phyloP scores from a whole-genome alignment of 1,284 basidiomycete species.

The Neolentinus lepideus region DNA sequence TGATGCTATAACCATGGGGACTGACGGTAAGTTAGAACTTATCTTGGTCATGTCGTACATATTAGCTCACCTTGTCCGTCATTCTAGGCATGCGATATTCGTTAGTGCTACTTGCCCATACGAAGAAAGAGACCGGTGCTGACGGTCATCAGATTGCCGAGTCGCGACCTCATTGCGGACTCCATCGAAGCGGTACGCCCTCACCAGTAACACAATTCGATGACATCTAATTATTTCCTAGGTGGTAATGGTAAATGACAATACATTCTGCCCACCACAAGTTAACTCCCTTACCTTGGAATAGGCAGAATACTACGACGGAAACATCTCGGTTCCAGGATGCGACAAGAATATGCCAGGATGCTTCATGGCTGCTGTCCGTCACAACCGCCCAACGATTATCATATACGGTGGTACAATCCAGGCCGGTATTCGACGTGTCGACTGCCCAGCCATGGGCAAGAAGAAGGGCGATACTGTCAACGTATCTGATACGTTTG shows the following conservation, averaged over 20 bases:
- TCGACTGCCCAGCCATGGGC: slow-evolving; percentile 78
- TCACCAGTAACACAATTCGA: not conserved
- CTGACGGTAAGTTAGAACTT: slow-evolving; percentile 46
- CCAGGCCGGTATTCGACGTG: slow-evolving; percentile 62
- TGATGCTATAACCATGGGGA: slow-evolving; percentile 81
- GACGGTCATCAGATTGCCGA: slow-evolving; percentile 56
- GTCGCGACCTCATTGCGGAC: slow-evolving; percentile 87
- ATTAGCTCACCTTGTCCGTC: not conserved
- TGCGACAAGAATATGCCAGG: slow-evolving; percentile 97
- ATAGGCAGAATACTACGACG: slow-evolving; percentile 82
- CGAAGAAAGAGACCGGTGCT: not conserved
- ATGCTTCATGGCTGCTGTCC: slow-evolving; percentile 76
- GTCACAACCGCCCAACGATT: slow-evolving; percentile 82
- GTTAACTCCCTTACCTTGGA: not conserved
- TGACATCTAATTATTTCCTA: slow-evolving; percentile 17
- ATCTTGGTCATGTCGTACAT: slow-evolving; percentile 1
- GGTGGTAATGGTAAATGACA: slow-evolving; percentile 54
- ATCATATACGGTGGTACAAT: slow-evolving; percentile 86
- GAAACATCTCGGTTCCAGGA: slow-evolving; percentile 76
- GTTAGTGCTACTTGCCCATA: slow-evolving; percentile 30
- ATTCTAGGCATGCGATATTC: slow-evolving; percentile 71
- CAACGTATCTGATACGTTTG: slow-evolving; percentile 80
- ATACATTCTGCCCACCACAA: not conserved
- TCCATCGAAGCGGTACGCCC: slow-evolving; percentile 75
- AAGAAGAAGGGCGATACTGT: slow-evolving; percentile 72